Conservation (phyloP, 2,329 filamentous ascomycete species). For the Sarocladium strictum region DNA sequence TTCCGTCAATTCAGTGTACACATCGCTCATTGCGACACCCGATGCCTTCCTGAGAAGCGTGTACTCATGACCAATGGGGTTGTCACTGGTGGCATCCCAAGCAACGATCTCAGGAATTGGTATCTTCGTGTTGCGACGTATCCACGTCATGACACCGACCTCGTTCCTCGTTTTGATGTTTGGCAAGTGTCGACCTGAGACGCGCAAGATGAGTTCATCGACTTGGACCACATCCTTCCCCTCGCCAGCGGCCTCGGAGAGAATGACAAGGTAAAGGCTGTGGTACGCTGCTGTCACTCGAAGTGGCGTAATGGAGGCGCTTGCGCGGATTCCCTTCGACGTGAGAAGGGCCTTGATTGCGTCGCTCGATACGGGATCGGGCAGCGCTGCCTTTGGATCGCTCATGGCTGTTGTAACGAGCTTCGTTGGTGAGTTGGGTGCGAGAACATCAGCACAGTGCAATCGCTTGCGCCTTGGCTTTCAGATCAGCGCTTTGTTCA, state of each 20-base stretch:
- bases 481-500: too few relatives aligned
- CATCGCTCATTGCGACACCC: constrained; percentile 21
- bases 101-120: constrained; percentile 25
- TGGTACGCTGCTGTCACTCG: constrained; percentile 19
- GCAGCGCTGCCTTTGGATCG: background rate
- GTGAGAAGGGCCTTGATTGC: constrained; percentile 15
- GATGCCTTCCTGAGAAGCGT: constrained; percentile 22
- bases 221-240: background rate
- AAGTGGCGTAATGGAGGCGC: constrained; percentile 13
- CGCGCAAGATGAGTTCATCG: constrained; percentile 23
- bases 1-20: constrained; percentile 19
- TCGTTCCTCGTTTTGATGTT: constrained; percentile 31
- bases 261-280: constrained; percentile 20
- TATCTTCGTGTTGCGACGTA: constrained; percentile 24
- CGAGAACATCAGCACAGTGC: too few relatives aligned
- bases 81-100: constrained; percentile 20
- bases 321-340: constrained; percentile 14
- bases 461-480: too few relatives aligned
- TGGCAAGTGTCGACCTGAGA: constrained; percentile 28
- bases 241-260: constrained; percentile 6
- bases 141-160: constrained; percentile 27
- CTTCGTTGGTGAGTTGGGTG: too few relatives aligned
- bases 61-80: constrained; percentile 25
- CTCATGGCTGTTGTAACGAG: constrained; percentile 1
- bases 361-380: background rate